Evolutionary conservation across 768 basidiomycete genomes (phyloP).

Genomic region (Gautieria morchelliformis): DNA sequence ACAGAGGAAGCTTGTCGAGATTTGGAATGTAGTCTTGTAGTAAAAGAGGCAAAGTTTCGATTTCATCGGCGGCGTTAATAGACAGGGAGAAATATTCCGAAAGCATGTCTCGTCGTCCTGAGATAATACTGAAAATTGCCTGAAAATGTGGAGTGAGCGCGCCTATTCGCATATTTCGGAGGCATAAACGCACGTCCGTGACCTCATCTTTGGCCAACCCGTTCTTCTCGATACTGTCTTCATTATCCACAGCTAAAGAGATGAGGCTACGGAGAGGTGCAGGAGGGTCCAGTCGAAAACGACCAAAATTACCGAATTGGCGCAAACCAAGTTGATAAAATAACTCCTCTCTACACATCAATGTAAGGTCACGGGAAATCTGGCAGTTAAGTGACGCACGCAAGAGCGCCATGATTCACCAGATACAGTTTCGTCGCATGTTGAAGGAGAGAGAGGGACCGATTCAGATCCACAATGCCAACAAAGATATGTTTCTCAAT

Average conservation of each 20-base stretch:
- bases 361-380: not conserved
- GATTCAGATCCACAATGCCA: constrained; percentile 72
- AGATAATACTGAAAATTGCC: constrained; percentile 56
- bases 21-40: constrained; percentile 85
- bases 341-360: constrained; percentile 63
- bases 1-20: constrained; percentile 79
- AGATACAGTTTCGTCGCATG: constrained; percentile 83
- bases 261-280: constrained; percentile 64
- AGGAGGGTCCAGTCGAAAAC: constrained; percentile 74
- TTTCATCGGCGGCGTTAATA: constrained; percentile 53
- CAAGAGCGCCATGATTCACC: constrained; percentile 73
- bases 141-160: constrained; percentile 18
- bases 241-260: constrained; percentile 68
- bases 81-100: constrained; percentile 81
- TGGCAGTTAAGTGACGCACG: constrained; percentile 40
- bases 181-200: constrained; percentile 47
- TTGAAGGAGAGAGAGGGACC: constrained; percentile 76
- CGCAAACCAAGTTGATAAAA: constrained; percentile 90
- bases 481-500: constrained; percentile 85
- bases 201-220: constrained; percentile 50
- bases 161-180: not conserved
- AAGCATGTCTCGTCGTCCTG: constrained; percentile 69
- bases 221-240: constrained; percentile 40
- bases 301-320: constrained; percentile 79
- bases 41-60: constrained; percentile 76